phyloP scores from a whole-genome alignment of 1,139 yeast genomes.

The Eremothecium sinecaudum region DNA sequence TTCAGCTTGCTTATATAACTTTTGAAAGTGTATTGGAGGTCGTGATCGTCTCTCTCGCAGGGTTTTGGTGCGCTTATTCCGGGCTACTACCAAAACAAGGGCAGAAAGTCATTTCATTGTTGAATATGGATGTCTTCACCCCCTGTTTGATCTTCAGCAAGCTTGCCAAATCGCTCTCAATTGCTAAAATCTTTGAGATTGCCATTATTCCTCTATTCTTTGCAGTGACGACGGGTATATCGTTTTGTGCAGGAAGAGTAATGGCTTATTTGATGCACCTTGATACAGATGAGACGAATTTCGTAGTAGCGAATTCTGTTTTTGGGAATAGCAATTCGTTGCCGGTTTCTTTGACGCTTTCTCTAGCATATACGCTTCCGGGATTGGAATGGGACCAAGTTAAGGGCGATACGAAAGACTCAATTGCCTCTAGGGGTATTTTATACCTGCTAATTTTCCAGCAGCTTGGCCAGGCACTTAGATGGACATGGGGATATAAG shows the following conservation, averaged over 20 bases:
- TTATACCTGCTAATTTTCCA: constrained; percentile 62
- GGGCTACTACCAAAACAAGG: constrained; percentile 51
- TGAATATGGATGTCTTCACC: constrained; percentile 67
- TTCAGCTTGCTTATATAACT: constrained; percentile 43
- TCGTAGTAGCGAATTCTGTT: constrained; percentile 75
- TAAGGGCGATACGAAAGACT: constrained; percentile 51
- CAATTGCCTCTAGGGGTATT: constrained; percentile 67
- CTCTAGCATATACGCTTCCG: constrained; percentile 63
- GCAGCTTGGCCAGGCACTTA: constrained; percentile 65
- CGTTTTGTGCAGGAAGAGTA: constrained; percentile 44
- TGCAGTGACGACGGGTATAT: constrained; percentile 50
- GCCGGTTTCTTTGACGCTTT: constrained; percentile 64
- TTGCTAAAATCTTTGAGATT: constrained; percentile 55
- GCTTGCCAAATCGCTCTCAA: constrained; percentile 56
- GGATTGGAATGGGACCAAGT: constrained; percentile 66
- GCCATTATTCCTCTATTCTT: constrained; percentile 58
- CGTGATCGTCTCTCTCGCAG: constrained; percentile 58
- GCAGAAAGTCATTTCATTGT: constrained; percentile 50
- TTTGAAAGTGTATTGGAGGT: constrained; percentile 69
- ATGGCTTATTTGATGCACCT: constrained; percentile 40
- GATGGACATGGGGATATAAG: constrained; percentile 82
- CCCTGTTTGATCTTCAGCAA: constrained; percentile 70
- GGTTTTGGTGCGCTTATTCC: constrained; percentile 56
- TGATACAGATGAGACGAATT: constrained; percentile 58
- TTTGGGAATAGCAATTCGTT: constrained; percentile 72